Conservation (phyloP, 495 filamentous ascomycete genomes). For the Hypomontagnella monticulosa region DNA sequence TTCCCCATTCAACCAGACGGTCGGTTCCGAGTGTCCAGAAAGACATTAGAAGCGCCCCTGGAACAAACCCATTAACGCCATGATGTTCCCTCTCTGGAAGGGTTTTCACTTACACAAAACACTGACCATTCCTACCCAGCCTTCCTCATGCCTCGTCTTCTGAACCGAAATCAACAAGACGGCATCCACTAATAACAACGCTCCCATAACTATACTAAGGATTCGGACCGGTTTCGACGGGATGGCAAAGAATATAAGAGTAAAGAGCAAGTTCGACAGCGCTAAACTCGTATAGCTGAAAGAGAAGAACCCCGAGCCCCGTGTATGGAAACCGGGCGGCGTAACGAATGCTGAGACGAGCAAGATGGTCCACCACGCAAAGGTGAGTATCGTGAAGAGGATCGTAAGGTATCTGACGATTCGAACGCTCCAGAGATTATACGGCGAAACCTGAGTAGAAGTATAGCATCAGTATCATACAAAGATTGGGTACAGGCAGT, state of each 20-base stretch:
- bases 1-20: slow-evolving; percentile 87
- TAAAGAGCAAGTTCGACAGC: slow-evolving; percentile 73
- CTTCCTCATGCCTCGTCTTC: slow-evolving; percentile 80
- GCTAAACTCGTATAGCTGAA: slow-evolving; percentile 83
- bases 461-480: not conserved
- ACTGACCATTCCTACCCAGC: slow-evolving; percentile 87
- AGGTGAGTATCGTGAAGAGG: slow-evolving; percentile 73
- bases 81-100: not conserved
- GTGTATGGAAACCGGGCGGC: slow-evolving; percentile 82
- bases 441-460: slow-evolving; percentile 78
- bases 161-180: slow-evolving; percentile 79
- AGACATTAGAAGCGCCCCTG: slow-evolving; percentile 57
- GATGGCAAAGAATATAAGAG: slow-evolving; percentile 85
- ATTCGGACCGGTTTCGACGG: slow-evolving; percentile 81
- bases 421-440: slow-evolving; percentile 92
- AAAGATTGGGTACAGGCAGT: not conserved
- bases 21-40: slow-evolving; percentile 55
- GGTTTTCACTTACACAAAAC: slow-evolving; percentile 73
- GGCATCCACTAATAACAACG: slow-evolving; percentile 81
- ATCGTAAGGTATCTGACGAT: slow-evolving; percentile 77
- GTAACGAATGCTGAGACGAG: slow-evolving; percentile 88
- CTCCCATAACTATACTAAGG: slow-evolving; percentile 69
- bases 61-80: slow-evolving; percentile 60
- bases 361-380: slow-evolving; percentile 90
- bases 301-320: slow-evolving; percentile 89